A percentile compares a stretch with the other conserved stretches of the same genome.
Conservation (phyloP, 768 basidiomycete genomes). For the Pilatotrama ljubarskyi region DNA sequence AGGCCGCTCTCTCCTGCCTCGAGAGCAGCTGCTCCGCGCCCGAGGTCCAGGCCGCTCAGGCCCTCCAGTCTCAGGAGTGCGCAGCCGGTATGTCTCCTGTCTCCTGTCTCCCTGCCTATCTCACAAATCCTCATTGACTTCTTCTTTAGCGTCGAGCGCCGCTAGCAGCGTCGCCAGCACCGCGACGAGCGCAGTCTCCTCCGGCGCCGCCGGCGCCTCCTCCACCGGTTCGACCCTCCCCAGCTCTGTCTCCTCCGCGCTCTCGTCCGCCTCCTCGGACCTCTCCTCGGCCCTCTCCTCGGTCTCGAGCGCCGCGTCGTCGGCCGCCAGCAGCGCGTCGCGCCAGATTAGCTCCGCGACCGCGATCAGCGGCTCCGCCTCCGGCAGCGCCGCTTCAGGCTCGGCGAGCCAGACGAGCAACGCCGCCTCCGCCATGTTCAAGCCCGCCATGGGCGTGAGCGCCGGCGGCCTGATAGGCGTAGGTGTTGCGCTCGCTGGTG, state of each 20-base stretch:
- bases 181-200: not conserved
- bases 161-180: slow-evolving; percentile 16
- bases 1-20: slow-evolving; percentile 36
- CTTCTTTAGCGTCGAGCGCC: slow-evolving; percentile 3
- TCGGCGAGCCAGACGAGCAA: slow-evolving; percentile 4
- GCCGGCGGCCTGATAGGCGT: slow-evolving; percentile 1
- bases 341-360: not conserved
- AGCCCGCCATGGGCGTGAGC: not conserved
- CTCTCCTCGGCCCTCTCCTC: slow-evolving; percentile 6
- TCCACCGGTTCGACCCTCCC: not conserved
- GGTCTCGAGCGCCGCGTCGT: not conserved
- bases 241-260: not conserved
- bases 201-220: not conserved
- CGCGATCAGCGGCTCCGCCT: not conserved
- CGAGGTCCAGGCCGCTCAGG: slow-evolving; percentile 34
- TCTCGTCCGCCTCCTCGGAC: slow-evolving; percentile 2
- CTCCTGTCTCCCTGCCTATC: not conserved
- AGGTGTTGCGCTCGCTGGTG: slow-evolving; percentile 6
- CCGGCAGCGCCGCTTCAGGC: not conserved
- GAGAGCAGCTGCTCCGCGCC: slow-evolving; percentile 32
- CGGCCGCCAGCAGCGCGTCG: slow-evolving; percentile 1
- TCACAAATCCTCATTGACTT: not conserved
- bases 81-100: slow-evolving; percentile 23
- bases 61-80: slow-evolving; percentile 38
- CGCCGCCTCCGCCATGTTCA: not conserved